Base-by-base conservation (phyloP, 1,284 basidiomycete species). In the Melampsora occidentalis region DNA sequence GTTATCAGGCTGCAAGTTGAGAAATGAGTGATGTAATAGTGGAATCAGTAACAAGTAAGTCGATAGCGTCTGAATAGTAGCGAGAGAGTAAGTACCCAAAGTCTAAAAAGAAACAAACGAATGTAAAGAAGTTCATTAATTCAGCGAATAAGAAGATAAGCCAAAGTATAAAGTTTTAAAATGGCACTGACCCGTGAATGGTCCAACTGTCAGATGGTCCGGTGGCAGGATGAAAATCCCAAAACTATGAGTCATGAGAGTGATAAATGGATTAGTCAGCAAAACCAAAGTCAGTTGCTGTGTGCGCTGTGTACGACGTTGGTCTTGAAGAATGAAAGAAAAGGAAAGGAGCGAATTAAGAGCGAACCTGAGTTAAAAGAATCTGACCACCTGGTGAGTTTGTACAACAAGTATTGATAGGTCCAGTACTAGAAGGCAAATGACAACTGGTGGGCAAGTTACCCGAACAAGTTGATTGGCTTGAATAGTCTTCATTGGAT, bases 181-280 rank as follows among this genome's bases (percentile, higher is more conserved):
- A 49, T 63, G 12, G 33, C 7, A 25, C 31, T 68, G 2, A 76
- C 72, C 90, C 90, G 73, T 91, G 90, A 78, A 91, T 90, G 0
- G 90, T 90, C 90, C 90, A 91, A 79, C 88, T 89, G 80, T 89
- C 80, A 10, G 80, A 81, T 22, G 91, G 90, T 2, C 90, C 89
- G 33, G 88, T 88, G 0, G 87, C 83, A 0, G 90, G 89, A 72
- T 87, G 78, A 2, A 86, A 86, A 78, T 89, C 88, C 88, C 89
- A 90, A 81, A 89, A 88, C 87, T 89, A 81, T 33, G 31, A 42
- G 39, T 42, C 39, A 42, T 42, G 35, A 35, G 16, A 59, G 18
- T 33, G n/a, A 49, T 25, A 20, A 61, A 22, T n/a, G 18, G 18
- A 70, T 35, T 18, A 70, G 33, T 35, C 35, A 35, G 3, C 35